Evolutionary conservation across 306 rosid species (phyloP).

Genomic region (Gynostemma pentaphyllum): DNA sequence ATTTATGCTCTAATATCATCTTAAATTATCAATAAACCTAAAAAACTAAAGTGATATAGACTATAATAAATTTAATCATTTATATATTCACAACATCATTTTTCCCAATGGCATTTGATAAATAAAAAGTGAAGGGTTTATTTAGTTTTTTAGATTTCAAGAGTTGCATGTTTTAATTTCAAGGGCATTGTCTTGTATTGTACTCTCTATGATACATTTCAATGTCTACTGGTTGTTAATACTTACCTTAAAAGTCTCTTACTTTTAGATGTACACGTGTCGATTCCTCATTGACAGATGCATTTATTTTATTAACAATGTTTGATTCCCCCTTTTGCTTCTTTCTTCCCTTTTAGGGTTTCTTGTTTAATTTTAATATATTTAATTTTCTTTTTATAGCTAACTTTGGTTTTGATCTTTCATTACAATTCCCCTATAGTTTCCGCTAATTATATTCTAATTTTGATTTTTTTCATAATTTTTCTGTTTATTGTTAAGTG

Average conservation of each 20-base stretch:
- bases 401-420: too few species aligned
- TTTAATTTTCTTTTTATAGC: too few species aligned
- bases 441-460: too few species aligned
- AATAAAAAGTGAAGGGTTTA: neutral
- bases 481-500: too few species aligned
- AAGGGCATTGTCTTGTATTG: neutral
- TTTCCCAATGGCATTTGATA: neutral
- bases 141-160: neutral
- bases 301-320: neutral
- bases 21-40: too few species aligned
- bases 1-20: too few species aligned
- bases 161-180: conserved; percentile 5
- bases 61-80: conserved; percentile 8
- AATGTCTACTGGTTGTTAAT: conserved; percentile 22
- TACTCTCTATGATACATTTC: conserved; percentile 8
- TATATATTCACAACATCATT: conserved; percentile 1
- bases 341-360: neutral
- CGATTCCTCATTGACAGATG: neutral
- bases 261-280: conserved; percentile 17
- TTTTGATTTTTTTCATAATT: too few species aligned
- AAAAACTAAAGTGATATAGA: too few species aligned
- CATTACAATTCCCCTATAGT: too few species aligned
- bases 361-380: neutral
- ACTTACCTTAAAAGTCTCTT: conserved; percentile 13
- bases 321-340: neutral